Conservation (phyloP, 148 eudicot genomes). For the Rhododendron vialii region DNA sequence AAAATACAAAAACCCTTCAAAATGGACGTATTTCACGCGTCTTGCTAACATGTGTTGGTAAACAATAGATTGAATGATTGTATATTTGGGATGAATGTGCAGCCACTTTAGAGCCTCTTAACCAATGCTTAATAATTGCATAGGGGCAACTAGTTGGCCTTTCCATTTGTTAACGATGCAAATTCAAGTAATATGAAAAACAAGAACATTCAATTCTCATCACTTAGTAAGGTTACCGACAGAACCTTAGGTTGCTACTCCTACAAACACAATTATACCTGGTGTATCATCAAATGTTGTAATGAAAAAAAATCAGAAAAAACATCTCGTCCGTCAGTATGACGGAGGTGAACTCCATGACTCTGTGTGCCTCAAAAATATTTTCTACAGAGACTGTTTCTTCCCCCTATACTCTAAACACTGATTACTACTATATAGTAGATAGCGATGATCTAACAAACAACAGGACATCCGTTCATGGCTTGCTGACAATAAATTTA, state of each 20-base stretch:
- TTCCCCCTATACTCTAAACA: neutral
- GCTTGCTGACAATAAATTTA: neutral
- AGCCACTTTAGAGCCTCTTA: neutral
- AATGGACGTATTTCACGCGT: neutral
- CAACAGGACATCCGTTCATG: no score
- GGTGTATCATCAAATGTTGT: neutral
- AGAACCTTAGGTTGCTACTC: neutral
- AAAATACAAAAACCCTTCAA: neutral
- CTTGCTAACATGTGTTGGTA: neutral
- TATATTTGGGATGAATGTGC: neutral
- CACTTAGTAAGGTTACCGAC: neutral
- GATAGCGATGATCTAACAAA: neutral
- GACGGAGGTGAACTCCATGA: neutral
- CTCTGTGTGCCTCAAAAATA: neutral
- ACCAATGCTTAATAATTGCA: neutral
- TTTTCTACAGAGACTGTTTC: neutral
- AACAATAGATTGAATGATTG: neutral
- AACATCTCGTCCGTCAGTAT: neutral
- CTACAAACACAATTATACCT: neutral
- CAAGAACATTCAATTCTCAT: neutral
- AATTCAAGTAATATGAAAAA: neutral
- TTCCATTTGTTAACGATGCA: neutral
- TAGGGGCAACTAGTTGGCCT: neutral
- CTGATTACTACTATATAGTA: neutral
- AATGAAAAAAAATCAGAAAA: neutral